A percentile compares a stretch with the other conserved stretches of the same genome.
Evolutionary conservation across 148 eudicot species (phyloP).

Genomic region (Fagopyrum esculentum): DNA sequence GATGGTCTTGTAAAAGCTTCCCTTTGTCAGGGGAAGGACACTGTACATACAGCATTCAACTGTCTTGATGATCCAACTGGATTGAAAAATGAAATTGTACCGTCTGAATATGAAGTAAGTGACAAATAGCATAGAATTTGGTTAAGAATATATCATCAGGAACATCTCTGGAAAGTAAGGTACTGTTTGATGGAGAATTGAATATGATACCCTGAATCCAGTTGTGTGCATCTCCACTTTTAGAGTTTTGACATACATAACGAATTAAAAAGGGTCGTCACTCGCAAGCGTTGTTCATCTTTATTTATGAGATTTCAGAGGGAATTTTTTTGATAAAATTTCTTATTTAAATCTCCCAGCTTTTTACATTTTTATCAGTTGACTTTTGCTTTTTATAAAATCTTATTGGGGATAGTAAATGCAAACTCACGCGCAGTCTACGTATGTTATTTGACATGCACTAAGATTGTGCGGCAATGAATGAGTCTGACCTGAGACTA

Average conservation of each 20-base stretch:
- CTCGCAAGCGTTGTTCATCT: too few species aligned
- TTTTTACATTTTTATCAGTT: too few species aligned
- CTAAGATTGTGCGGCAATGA: too few species aligned
- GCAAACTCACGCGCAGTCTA: too few species aligned
- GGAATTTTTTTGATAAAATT: too few species aligned
- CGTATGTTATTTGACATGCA: too few species aligned
- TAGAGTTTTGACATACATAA: not conserved
- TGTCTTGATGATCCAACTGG: not conserved
- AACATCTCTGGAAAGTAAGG: not conserved
- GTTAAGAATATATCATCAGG: not conserved
- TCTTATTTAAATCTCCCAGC: too few species aligned
- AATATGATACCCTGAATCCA: not conserved
- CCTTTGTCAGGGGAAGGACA: not conserved
- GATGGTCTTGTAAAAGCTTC: not conserved
- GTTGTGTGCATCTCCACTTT: not conserved
- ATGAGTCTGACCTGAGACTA: too few species aligned
- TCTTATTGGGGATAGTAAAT: too few species aligned
- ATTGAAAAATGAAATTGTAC: not conserved
- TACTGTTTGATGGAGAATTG: not conserved
- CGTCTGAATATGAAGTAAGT: not conserved
- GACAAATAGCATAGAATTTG: not conserved
- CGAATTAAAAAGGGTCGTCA: too few species aligned
- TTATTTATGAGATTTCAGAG: too few species aligned
- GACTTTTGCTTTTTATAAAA: too few species aligned
- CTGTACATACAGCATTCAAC: not conserved